A percentile compares a stretch with the other conserved stretches of the same genome.
Evolutionary conservation across 345 rosid species (phyloP).

Genomic region (sweet orange (Citrus sinensis)): DVS_A1.0 CM039165.1:8336001-8336500

Average conservation of each 20-base stretch:
- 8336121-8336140: neutral
- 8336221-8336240: neutral
- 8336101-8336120: neutral
- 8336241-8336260: neutral
- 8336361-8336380: too few relatives aligned
- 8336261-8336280: neutral
- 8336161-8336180: neutral
- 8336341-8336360: too few relatives aligned
- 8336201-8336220: neutral
- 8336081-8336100: neutral
- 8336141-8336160: fast-evolving
- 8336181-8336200: neutral
- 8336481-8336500: too few relatives aligned
- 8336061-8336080: neutral
- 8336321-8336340: neutral
- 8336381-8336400: too few relatives aligned
- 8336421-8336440: too few relatives aligned
- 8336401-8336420: too few relatives aligned
- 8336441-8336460: too few relatives aligned
- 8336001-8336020: neutral
- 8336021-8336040: neutral
- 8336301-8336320: neutral
- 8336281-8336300: neutral
- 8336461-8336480: too few relatives aligned
- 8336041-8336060: too few relatives aligned